Percentiles rank a stretch among this genome's conserved stretches.
phyloP scores from a whole-genome alignment of 163 green algal species.

The Scenedesmus sp. region DNA sequence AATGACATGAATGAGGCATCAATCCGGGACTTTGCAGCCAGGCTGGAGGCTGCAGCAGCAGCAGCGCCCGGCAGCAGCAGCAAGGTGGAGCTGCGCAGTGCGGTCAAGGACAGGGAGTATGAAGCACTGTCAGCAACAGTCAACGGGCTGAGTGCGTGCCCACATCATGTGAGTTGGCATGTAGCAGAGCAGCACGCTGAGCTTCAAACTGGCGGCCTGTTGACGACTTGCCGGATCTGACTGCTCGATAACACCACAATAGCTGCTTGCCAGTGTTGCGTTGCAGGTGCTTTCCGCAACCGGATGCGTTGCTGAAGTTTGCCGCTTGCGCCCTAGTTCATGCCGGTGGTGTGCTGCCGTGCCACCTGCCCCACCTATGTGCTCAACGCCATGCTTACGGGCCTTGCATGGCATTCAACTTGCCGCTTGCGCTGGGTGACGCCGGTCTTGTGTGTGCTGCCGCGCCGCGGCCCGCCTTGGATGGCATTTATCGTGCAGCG shows the following conservation, averaged over 20 bases:
- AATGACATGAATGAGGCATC: slow-evolving; percentile 45
- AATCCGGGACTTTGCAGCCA: slow-evolving; percentile 2
- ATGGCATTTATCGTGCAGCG: neutral
- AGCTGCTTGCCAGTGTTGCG: too few species aligned
- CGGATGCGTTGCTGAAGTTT: too few species aligned
- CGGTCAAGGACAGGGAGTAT: slow-evolving; percentile 62
- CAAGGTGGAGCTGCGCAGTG: slow-evolving; percentile 62
- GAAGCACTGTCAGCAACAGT: slow-evolving; percentile 63
- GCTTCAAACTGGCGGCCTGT: neutral
- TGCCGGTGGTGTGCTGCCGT: neutral
- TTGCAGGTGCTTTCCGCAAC: too few species aligned
- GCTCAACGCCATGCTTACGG: too few species aligned
- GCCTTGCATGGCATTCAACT: too few species aligned
- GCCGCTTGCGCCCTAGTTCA: too few species aligned
- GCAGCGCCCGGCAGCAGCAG: slow-evolving; percentile 1
- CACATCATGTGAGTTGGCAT: slow-evolving; percentile 59
- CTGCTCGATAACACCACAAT: too few species aligned
- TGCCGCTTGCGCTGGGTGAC: too few species aligned
- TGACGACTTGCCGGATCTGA: too few species aligned
- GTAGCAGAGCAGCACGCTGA: neutral
- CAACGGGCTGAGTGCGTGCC: slow-evolving; percentile 66
- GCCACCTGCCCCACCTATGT: neutral
- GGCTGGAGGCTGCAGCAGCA: neutral
- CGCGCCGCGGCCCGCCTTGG: too few species aligned
- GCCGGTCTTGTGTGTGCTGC: neutral